Conservation (phyloP, 768 basidiomycete species). For the Suillus bovinus region DNA sequence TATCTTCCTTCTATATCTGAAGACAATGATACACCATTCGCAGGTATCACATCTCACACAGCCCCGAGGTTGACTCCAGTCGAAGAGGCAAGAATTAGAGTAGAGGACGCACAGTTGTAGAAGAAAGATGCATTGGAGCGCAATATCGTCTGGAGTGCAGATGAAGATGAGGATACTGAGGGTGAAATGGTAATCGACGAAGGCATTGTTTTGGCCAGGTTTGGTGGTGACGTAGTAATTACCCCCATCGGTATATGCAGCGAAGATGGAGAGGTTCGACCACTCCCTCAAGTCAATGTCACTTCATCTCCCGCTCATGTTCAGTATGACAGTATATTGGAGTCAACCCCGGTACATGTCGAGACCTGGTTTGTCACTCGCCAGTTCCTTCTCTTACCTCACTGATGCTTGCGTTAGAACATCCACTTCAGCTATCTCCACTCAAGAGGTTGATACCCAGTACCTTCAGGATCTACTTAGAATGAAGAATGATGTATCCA, state of each 20-base stretch:
- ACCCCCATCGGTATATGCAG: conserved; percentile 60
- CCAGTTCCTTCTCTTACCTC: background rate
- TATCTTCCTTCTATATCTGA: conserved; percentile 67
- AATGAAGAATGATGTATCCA: conserved; percentile 12
- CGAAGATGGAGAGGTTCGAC: conserved; percentile 54
- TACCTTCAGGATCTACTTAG: conserved; percentile 34
- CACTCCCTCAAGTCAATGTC: conserved; percentile 32
- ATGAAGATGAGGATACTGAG: conserved; percentile 58
- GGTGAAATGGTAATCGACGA: conserved; percentile 47
- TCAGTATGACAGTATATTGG: conserved; percentile 51
- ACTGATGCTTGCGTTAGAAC: conserved; percentile 7
- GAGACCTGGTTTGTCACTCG: conserved; percentile 50
- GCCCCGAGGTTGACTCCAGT: conserved; percentile 51
- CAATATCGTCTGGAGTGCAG: conserved; percentile 65
- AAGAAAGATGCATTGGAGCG: conserved; percentile 60
- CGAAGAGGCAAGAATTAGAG: conserved; percentile 55
- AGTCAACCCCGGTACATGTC: conserved; percentile 52
- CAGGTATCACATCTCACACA: conserved; percentile 41
- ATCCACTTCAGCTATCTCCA: conserved; percentile 22
- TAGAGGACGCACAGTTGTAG: conserved; percentile 59
- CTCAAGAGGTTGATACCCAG: conserved; percentile 40
- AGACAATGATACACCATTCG: conserved; percentile 56
- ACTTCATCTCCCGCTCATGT: conserved; percentile 7
- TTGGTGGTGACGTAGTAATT: conserved; percentile 14
- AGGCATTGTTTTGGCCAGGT: conserved; percentile 28